Base-by-base conservation (phyloP, 2,329 filamentous ascomycete species). In the Camillea tinctor region DNA sequence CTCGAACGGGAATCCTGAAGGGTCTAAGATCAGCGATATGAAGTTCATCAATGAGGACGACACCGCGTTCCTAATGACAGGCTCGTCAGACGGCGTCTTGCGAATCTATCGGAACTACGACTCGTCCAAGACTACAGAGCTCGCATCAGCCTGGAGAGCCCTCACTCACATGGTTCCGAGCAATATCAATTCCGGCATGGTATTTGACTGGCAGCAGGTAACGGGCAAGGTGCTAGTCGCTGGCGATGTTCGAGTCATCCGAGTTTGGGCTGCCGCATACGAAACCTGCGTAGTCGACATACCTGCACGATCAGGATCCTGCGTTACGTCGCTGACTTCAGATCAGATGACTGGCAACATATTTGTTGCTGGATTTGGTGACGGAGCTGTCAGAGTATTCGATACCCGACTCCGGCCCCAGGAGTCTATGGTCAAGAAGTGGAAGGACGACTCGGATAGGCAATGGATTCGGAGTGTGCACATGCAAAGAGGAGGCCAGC, bases 141-240 rank as follows among this genome's bases (percentile, higher is more conserved):
- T 99, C 26, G 93, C 96, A 2, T 93, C 94, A 0, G 86, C 92
- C 19, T 98, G 96, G 87, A 88, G 95, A 52, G 95, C 95, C 4
- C 78, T 99, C 60, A 96, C 92, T 13, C 92, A 99, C 76, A 90
- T 98, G 73, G 90, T 98, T 5, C 92, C 93, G 3, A 96, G 92
- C 74, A 97, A 94, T 70, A 90, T 93, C 71, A 96, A 97, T 74
- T 93, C 93, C 1, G 95, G 95, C 21, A 89, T 99, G 77, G 94
- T 98, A 23, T 96, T 98, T 73, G 94, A 99, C 74, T 99, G 95
- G 95, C 94, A 98, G 74, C 95, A 99, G 77, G 93, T 96, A n/a
- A 92, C 92, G 67, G 95, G 95, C 7, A 91, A 92, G 62, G 89
- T 96, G 7, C 83, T 99, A n/a, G 95, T 98, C 30, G 95, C 95